Percentiles rank a stretch among this genome's conserved stretches.
Evolutionary conservation across 2,329 filamentous ascomycete genomes (phyloP).

Genomic region (Trichoderma afroharzianum): DNA sequence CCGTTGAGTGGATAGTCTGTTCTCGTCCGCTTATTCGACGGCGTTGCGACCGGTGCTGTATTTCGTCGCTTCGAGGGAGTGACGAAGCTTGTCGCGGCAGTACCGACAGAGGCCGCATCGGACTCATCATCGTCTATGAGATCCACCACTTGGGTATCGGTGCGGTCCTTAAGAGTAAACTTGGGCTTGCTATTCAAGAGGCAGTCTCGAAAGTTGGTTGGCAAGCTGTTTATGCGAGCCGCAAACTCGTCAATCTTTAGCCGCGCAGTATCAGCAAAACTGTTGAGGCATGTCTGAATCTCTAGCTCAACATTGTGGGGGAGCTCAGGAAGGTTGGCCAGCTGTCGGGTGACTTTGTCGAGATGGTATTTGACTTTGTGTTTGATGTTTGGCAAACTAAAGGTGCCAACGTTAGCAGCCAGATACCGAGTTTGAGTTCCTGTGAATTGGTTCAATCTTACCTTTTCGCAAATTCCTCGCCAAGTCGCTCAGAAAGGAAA

Average conservation of each 20-base stretch:
- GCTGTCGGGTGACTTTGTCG: constrained; percentile 47
- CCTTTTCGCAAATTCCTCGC: constrained; percentile 52
- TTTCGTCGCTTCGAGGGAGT: constrained; percentile 30
- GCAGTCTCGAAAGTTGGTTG: constrained; percentile 49
- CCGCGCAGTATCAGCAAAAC: constrained; percentile 52
- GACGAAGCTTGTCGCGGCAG: constrained; percentile 22
- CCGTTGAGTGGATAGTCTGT: constrained; percentile 21
- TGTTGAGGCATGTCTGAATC: constrained; percentile 56
- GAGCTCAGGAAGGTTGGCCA: constrained; percentile 61
- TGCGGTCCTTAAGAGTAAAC: constrained; percentile 40
- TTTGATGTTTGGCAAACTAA: constrained; percentile 50
- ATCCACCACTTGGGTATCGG: constrained; percentile 35
- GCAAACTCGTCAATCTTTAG: constrained; percentile 50
- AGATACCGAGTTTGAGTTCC: neutral
- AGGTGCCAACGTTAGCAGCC: constrained; percentile 21
- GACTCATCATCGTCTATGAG: constrained; percentile 39
- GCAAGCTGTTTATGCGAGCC: constrained; percentile 43
- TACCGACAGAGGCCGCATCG: constrained; percentile 27
- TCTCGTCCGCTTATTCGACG: constrained; percentile 32
- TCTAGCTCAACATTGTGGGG: constrained; percentile 65
- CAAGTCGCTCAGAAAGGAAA: constrained; percentile 51
- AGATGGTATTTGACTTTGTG: constrained; percentile 51
- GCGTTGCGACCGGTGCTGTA: constrained; percentile 29
- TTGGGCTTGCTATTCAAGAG: constrained; percentile 46
- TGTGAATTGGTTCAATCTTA: constrained; percentile 23